A percentile compares a stretch with the other conserved stretches of the same genome.
These are phyloP conservation scores for Erysimum pusillum DNA, from an alignment of 441 rosid species.

Conservation along the genomic window DNA sequence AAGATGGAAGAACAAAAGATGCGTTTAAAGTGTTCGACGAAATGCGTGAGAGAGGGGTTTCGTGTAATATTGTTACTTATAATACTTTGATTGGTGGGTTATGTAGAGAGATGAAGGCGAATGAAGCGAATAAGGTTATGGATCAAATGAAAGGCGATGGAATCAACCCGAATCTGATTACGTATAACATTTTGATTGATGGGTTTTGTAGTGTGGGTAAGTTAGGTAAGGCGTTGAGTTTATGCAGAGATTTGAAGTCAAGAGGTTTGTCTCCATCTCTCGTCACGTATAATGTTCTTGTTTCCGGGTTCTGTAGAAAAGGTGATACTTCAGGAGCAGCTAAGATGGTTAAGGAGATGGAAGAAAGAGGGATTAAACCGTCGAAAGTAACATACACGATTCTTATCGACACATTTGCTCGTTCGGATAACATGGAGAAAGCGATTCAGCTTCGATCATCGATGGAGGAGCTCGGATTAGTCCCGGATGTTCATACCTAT, in stretches of 20 bases:
- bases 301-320: conserved; percentile 62
- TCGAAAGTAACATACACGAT: conserved; percentile 76
- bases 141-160: conserved; percentile 58
- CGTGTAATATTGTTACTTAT: conserved; percentile 65
- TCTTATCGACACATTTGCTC: conserved; percentile 60
- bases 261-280: conserved; percentile 67
- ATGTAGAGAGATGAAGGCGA: conserved; percentile 53
- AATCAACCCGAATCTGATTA: conserved; percentile 64
- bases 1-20: conserved; percentile 49
- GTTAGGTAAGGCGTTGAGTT: conserved; percentile 57
- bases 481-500: conserved; percentile 64
- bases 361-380: conserved; percentile 74
- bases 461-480: conserved; percentile 67
- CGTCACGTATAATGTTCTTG: conserved; percentile 67
- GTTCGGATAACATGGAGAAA: conserved; percentile 62
- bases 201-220: conserved; percentile 62
- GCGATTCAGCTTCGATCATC: conserved; percentile 60
- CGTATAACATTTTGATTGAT: conserved; percentile 67
- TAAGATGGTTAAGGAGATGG: conserved; percentile 76
- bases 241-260: conserved; percentile 60
- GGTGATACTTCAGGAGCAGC: conserved; percentile 53
- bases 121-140: conserved; percentile 64
- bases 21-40: conserved; percentile 73
- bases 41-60: conserved; percentile 72
- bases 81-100: conserved; percentile 70